These are phyloP conservation scores for Fusarium humuli DNA, from an alignment of 2,329 filamentous ascomycete genomes.

Conservation along the genomic window DNA sequence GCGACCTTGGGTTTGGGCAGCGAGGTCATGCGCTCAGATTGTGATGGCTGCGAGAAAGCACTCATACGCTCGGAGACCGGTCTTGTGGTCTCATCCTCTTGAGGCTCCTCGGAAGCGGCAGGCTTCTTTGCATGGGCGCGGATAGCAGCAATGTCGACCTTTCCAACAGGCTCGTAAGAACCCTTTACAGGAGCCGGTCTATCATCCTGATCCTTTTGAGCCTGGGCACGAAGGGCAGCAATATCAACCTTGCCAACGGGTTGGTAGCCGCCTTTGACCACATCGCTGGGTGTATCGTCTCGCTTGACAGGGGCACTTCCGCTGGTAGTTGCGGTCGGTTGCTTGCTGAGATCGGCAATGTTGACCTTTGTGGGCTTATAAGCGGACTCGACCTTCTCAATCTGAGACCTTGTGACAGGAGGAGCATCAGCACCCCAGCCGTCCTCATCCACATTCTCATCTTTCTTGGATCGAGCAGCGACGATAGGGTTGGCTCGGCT, in stretches of 20 bases:
- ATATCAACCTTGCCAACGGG: conserved; percentile 98
- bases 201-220: conserved; percentile 76
- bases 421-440: conserved; percentile 97
- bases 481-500: conserved; percentile 72
- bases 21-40: conserved; percentile 83
- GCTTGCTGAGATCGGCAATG: conserved; percentile 83
- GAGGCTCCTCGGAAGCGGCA: conserved; percentile 52
- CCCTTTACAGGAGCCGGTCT: conserved; percentile 89
- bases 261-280: conserved; percentile 89
- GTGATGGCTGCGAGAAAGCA: conserved; percentile 70
- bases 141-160: conserved; percentile 97
- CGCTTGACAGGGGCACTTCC: conserved; percentile 61
- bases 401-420: conserved; percentile 83
- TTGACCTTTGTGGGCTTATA: conserved; percentile 98
- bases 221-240: conserved; percentile 84
- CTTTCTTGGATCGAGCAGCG: conserved; percentile 71
- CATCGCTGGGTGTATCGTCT: conserved; percentile 65
- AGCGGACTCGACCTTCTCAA: conserved; percentile 91
- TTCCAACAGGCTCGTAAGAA: conserved; percentile 92
- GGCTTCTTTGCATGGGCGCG: conserved; percentile 82
- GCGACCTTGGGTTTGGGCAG: conserved; percentile 95
- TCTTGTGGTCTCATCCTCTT: conserved; percentile 58
- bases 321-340: conserved; percentile 75
- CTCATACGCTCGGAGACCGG: conserved; percentile 80
- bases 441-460: conserved; percentile 78